Percentiles rank a stretch among this genome's conserved stretches.
Evolutionary conservation across 2,329 filamentous ascomycete genomes (phyloP).

Genomic region (Rhynchosporium graminicola): DNA sequence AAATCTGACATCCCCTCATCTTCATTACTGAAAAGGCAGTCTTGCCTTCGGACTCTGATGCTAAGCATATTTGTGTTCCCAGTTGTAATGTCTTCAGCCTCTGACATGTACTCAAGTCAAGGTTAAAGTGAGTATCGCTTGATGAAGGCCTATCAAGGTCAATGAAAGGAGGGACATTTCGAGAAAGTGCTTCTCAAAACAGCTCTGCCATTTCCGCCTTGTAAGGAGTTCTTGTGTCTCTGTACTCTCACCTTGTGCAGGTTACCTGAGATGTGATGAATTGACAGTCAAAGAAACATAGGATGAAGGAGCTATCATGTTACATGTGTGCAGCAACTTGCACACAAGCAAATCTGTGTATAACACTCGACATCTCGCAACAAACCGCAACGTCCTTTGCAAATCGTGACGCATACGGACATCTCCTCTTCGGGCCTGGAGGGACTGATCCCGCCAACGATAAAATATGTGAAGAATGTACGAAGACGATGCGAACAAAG

Average conservation of each 20-base stretch:
- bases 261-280: too few relatives aligned
- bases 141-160: neutral
- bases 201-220: neutral
- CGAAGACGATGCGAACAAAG: constrained; percentile 25
- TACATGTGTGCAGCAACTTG: too few relatives aligned
- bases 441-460: constrained; percentile 35
- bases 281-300: too few relatives aligned
- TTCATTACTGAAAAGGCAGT: neutral
- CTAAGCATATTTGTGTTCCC: too few relatives aligned
- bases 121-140: constrained; percentile 1
- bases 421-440: constrained; percentile 34
- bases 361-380: constrained; percentile 13
- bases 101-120: neutral
- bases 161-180: neutral
- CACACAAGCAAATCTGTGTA: too few relatives aligned
- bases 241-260: too few relatives aligned
- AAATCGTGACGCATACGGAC: constrained; percentile 36
- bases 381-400: constrained; percentile 34
- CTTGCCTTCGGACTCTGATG: neutral
- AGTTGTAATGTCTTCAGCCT: too few relatives aligned
- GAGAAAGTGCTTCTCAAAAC: neutral
- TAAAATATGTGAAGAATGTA: constrained; percentile 28
- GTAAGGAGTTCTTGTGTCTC: too few relatives aligned
- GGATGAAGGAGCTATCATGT: too few relatives aligned
- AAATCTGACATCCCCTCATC: neutral